Evolutionary conservation across 2,329 filamentous ascomycete species (phyloP).

Genomic region (Fusarium liriodendri): DNA sequence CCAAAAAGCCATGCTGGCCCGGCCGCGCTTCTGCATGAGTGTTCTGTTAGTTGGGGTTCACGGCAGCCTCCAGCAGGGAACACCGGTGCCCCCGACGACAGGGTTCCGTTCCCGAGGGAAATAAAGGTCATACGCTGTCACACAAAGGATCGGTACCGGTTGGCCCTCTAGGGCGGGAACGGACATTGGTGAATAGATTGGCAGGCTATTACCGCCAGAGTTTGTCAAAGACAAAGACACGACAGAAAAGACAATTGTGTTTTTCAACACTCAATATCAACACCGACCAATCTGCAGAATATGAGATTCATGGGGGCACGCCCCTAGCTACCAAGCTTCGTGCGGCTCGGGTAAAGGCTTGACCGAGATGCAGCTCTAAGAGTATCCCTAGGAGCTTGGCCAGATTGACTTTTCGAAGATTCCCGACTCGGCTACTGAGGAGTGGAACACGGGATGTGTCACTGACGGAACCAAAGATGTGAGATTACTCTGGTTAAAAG

Average conservation of each 20-base stretch:
- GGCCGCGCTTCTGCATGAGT: slow-evolving; percentile 7
- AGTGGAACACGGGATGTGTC: slow-evolving; percentile 12
- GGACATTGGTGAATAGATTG: slow-evolving; percentile 22
- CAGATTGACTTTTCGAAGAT: not conserved
- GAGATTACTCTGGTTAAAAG: slow-evolving; percentile 6
- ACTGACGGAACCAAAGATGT: slow-evolving; percentile 6
- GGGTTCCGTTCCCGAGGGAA: slow-evolving; percentile 21
- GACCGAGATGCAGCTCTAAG: slow-evolving; percentile 10
- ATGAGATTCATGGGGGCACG: not conserved
- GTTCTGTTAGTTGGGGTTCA: not conserved
- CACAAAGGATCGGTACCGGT: slow-evolving; percentile 3
- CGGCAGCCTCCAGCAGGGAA: slow-evolving; percentile 12
- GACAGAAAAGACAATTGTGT: slow-evolving; percentile 3
- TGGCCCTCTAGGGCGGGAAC: slow-evolving; percentile 7
- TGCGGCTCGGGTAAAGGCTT: slow-evolving; percentile 18
- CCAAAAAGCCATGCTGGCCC: not conserved
- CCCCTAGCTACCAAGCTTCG: slow-evolving; percentile 1
- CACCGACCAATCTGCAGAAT: not conserved
- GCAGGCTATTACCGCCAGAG: slow-evolving; percentile 8
- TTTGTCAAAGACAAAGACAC: not conserved
- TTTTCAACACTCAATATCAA: slow-evolving; percentile 4
- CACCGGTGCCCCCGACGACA: slow-evolving; percentile 9
- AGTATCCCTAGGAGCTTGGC: not conserved
- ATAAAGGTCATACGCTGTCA: slow-evolving; percentile 15
- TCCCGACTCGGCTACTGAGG: slow-evolving; percentile 8